Evolutionary conservation across 1,284 basidiomycete species (phyloP), one percentile per base, ranked within the genome.

Genomic region (Sporisorium sorghi): DNA sequence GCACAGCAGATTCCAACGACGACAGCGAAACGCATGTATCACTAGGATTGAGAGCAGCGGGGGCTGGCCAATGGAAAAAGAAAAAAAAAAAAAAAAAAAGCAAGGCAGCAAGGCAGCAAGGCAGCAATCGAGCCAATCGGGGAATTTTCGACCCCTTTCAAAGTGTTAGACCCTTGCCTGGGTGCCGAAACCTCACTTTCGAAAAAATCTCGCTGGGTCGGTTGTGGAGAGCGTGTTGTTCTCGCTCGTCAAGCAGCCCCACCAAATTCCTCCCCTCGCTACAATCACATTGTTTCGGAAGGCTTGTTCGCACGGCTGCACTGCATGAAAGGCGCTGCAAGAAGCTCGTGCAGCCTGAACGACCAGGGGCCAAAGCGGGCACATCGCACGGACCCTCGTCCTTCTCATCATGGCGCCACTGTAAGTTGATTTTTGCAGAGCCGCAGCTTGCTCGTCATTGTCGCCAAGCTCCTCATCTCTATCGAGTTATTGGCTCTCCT

Each of bases 41-140:
- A 50, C 53, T 54, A 23, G 58, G 64, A 6, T 33, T 11, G 10
- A 33, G 12, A 6, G 32, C 10, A 46, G 58, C 58, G 53, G 64
- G 64, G 64, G 58, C 63, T 51, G 63, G 40, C 63, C 63, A 66
- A 66, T 66, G 47, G 56, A 39, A 66, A 32, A 42, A 14, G 24
- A 26, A n/a, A n/a, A n/a, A n/a, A n/a, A n/a, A n/a, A n/a, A n/a
- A n/a, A n/a, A n/a, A n/a, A n/a, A n/a, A n/a, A n/a, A n/a, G n/a
- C n/a, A n/a, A n/a, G n/a, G n/a, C n/a, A n/a, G n/a, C n/a, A n/a
- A n/a, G n/a, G n/a, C n/a, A n/a, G n/a, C n/a, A n/a, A n/a, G n/a
- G n/a, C n/a, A n/a, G 7, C 51, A 39, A 58, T 65, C 59, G 2
- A 23, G 35, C 52, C 59, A 58, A 64, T 64, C 49, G 26, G 19